Percentiles rank a stretch among this genome's conserved stretches.
phyloP scores from a whole-genome alignment of 2,329 filamentous ascomycete species.

The Monilinia fructigena region DNA sequence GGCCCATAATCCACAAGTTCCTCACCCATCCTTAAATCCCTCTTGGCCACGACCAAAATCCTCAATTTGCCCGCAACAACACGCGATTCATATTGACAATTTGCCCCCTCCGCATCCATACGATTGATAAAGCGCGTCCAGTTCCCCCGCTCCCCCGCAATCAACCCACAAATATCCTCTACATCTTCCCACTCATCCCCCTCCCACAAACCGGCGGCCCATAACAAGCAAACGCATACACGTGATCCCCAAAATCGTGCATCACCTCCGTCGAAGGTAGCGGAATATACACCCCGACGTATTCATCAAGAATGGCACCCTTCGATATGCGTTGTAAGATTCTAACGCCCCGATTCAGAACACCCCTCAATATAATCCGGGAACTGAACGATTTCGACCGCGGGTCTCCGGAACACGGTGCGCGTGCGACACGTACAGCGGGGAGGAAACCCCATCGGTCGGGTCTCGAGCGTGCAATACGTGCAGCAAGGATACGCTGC shows the following conservation, averaged over 20 bases:
- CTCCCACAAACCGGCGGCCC: neutral
- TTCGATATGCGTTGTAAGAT: neutral
- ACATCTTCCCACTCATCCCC: neutral
- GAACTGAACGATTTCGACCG: neutral
- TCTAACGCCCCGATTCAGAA: neutral
- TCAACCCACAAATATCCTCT: neutral
- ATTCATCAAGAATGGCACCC: neutral
- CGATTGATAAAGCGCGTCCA: neutral
- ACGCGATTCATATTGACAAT: neutral
- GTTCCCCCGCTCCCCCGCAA: neutral
- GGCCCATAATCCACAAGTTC: neutral
- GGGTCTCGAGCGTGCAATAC: neutral
- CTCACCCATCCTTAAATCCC: neutral
- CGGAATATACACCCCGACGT: neutral
- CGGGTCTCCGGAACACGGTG: neutral
- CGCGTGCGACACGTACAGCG: neutral
- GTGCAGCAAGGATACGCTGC: neutral
- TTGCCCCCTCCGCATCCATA: neutral
- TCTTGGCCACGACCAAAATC: neutral
- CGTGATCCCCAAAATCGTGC: neutral
- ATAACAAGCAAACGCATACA: neutral
- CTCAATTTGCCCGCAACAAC: neutral
- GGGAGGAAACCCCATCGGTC: neutral
- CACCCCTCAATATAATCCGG: neutral
- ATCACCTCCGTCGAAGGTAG: accelerated